Percentiles rank a stretch among this genome's conserved stretches.
Evolutionary conservation across 441 rosid species (phyloP).

Genomic region (Corymbia citriodora): DNA sequence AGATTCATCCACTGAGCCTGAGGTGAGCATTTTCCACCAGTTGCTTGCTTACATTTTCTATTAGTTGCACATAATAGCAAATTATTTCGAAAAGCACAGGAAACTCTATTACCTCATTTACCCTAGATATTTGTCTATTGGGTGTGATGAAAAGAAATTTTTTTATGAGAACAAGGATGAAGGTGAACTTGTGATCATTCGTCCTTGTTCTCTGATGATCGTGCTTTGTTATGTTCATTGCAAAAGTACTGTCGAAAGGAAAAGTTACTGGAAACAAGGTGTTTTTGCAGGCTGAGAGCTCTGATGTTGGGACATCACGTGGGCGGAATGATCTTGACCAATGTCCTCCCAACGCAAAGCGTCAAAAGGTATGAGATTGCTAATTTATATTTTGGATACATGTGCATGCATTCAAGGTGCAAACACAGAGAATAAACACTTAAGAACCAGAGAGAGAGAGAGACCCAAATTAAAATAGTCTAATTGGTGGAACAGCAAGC

Average conservation of each 20-base stretch:
- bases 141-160: not conserved
- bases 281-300: slow-evolving; percentile 39
- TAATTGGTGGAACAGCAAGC: too few relatives aligned
- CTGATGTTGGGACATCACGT: slow-evolving; percentile 29
- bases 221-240: not conserved
- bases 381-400: not conserved
- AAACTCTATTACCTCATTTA: not conserved
- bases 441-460: not conserved
- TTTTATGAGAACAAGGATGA: not conserved
- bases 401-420: not conserved
- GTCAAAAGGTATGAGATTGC: slow-evolving; percentile 41
- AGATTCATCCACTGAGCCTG: slow-evolving; percentile 29
- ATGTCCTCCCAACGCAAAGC: slow-evolving; percentile 39
- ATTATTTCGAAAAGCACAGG: not conserved
- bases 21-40: slow-evolving; percentile 1
- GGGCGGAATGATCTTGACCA: slow-evolving; percentile 30
- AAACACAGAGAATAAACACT: not conserved
- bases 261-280: not conserved
- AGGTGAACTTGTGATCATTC: not conserved
- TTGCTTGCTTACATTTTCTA: not conserved
- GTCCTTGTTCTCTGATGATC: not conserved
- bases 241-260: not conserved
- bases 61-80: not conserved
- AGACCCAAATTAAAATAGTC: too few relatives aligned
- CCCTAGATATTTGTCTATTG: not conserved